These are phyloP conservation scores for Diplotaxis tenuifolia DNA, from an alignment of 345 rosid species.

Conservation along the genomic window DNA sequence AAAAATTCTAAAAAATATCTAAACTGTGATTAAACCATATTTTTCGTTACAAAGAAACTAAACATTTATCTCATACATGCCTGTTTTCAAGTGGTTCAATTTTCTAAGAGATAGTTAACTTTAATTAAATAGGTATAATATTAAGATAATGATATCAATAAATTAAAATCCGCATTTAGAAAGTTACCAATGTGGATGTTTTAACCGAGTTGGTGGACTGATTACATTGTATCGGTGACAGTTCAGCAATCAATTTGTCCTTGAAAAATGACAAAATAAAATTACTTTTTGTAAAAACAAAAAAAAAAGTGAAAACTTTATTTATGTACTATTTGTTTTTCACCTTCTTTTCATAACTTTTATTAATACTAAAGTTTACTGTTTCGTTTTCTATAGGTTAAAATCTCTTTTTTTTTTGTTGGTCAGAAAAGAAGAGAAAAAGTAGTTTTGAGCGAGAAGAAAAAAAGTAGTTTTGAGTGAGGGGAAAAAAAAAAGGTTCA, in stretches of 20 bases:
- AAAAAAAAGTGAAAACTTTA: background rate
- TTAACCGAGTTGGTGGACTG: background rate
- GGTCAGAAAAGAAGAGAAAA: background rate
- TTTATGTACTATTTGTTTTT: background rate
- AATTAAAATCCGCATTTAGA: too few species aligned
- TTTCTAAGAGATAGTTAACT: background rate
- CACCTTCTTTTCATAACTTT: background rate
- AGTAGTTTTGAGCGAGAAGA: background rate
- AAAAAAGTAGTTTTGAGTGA: background rate
- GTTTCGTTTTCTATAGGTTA: background rate
- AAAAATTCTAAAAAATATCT: too few species aligned
- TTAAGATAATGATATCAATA: too few species aligned
- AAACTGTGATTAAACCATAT: too few species aligned
- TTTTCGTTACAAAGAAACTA: too few species aligned
- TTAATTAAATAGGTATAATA: too few species aligned
- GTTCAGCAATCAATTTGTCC: background rate
- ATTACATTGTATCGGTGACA: background rate
- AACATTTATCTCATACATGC: too few species aligned
- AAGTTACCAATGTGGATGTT: background rate
- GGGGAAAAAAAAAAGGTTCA: background rate
- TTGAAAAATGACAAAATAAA: background rate
- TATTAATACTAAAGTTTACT: background rate
- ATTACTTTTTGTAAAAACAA: background rate
- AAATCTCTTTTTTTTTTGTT: background rate
- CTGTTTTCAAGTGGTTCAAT: too few species aligned